Conservation (phyloP, 2,329 filamentous ascomycete genomes). For the Beauveria pseudobassiana region DNA sequence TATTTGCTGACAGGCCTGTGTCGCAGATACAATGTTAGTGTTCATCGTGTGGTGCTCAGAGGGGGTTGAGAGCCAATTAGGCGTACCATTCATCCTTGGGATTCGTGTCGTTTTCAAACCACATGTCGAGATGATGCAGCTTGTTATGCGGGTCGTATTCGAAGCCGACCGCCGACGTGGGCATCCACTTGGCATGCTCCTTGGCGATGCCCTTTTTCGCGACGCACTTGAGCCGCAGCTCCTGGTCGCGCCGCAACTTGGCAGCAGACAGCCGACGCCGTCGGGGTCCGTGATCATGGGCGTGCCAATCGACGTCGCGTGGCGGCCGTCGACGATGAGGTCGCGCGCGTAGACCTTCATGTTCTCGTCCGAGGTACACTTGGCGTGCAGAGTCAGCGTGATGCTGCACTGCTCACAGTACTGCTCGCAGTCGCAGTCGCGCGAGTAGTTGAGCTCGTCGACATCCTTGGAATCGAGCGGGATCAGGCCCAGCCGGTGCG, state of each 20-base stretch:
- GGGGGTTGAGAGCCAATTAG: too few species aligned
- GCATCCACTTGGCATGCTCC: slow-evolving; percentile 97
- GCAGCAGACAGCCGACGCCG: slow-evolving; percentile 77
- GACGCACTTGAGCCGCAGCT: slow-evolving; percentile 82
- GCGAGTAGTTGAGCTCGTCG: slow-evolving; percentile 75
- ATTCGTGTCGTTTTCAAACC: slow-evolving; percentile 76
- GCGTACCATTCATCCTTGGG: slow-evolving; percentile 72
- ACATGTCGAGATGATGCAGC: slow-evolving; percentile 82
- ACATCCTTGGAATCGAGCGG: slow-evolving; percentile 80
- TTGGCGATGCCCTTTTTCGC: slow-evolving; percentile 98
- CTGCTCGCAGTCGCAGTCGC: slow-evolving; percentile 94
- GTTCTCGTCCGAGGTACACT: slow-evolving; percentile 76
- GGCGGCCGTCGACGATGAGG: slow-evolving; percentile 62
- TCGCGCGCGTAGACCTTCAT: slow-evolving; percentile 95
- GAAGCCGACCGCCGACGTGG: slow-evolving; percentile 85
- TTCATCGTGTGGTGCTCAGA: too few species aligned
- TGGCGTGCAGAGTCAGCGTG: slow-evolving; percentile 73
- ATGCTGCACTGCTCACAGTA: slow-evolving; percentile 91
- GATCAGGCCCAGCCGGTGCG: slow-evolving; percentile 83
- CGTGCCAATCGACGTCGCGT: slow-evolving; percentile 69
- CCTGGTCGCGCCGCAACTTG: slow-evolving; percentile 84
- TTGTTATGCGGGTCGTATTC: slow-evolving; percentile 99
- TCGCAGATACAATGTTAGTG: too few species aligned
- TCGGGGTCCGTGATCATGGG: slow-evolving; percentile 81
- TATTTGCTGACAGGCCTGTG: slow-evolving; percentile 74